A percentile compares a stretch with the other conserved stretches of the same genome.
Conservation (phyloP, 2,329 filamentous ascomycete genomes). For the Aspergillus cejpii region DNA sequence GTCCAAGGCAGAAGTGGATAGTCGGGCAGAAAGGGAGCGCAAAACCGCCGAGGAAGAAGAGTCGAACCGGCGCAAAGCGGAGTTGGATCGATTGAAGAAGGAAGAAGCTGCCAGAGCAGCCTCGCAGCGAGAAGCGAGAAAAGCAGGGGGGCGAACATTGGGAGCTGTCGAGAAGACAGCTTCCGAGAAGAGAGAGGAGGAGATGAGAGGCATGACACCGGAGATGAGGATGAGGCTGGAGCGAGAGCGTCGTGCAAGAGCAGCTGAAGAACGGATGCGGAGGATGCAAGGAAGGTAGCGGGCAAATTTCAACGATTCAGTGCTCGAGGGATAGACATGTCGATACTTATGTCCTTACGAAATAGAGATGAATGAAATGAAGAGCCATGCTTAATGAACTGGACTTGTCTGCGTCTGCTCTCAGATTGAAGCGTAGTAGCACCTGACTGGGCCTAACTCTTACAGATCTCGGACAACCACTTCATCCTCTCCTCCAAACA, state of each 20-base stretch:
- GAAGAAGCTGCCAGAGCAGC: slow-evolving; percentile 49
- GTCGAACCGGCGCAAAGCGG: slow-evolving; percentile 61
- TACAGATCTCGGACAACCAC: no score
- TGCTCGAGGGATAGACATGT: background rate
- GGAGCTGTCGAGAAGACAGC: slow-evolving; percentile 62
- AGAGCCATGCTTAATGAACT: background rate
- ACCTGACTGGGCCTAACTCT: no score
- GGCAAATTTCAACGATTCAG: background rate
- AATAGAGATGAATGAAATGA: background rate
- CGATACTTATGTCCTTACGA: slow-evolving; percentile 1
- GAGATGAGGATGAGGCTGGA: slow-evolving; percentile 82
- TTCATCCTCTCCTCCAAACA: no score
- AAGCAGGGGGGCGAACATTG: slow-evolving; percentile 50
- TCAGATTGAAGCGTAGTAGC: background rate
- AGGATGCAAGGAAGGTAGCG: slow-evolving; percentile 48
- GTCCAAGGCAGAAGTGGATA: slow-evolving; percentile 63
- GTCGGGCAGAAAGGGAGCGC: slow-evolving; percentile 63
- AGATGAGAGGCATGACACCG: slow-evolving; percentile 73
- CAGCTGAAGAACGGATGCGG: slow-evolving; percentile 80
- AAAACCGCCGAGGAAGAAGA: slow-evolving; percentile 62
- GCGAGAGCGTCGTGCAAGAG: slow-evolving; percentile 79
- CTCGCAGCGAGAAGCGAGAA: slow-evolving; percentile 45
- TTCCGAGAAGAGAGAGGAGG: slow-evolving; percentile 75
- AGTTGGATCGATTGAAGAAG: slow-evolving; percentile 63
- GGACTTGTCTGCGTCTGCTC: background rate